These are phyloP conservation scores for Chara braunii DNA, from an alignment of 139 green algal genomes.

Conservation along the genomic window DNA sequence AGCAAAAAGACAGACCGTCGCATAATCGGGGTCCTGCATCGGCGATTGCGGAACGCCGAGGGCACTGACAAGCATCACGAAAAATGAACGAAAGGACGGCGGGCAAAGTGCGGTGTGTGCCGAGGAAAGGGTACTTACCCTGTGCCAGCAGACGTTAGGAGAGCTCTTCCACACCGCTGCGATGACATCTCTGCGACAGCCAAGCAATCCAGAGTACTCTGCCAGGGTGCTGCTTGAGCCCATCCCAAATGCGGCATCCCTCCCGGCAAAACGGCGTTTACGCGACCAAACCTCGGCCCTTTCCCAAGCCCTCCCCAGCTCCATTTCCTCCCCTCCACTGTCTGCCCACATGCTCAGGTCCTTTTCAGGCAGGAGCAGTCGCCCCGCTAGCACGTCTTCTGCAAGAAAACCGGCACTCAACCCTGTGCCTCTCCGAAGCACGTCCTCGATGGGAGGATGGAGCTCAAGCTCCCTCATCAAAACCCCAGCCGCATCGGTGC, in stretches of 20 bases:
- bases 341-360: too few relatives aligned
- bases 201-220: conserved; percentile 2
- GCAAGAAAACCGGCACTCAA: too few relatives aligned
- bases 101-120: too few relatives aligned
- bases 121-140: too few relatives aligned
- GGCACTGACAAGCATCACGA: too few relatives aligned
- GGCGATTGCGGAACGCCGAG: too few relatives aligned
- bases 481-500: conserved; percentile 25
- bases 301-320: not conserved
- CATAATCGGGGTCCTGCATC: too few relatives aligned
- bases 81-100: too few relatives aligned
- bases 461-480: conserved; percentile 35
- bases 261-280: conserved; percentile 21
- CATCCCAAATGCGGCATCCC: conserved; percentile 24
- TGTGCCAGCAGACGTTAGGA: conserved; percentile 19
- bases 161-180: conserved; percentile 1
- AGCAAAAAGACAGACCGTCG: too few relatives aligned
- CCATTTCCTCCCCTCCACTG: not conserved
- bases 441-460: conserved; percentile 3
- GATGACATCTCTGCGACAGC: conserved; percentile 19
- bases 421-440: too few relatives aligned
- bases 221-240: conserved; percentile 3
- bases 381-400: too few relatives aligned
- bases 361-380: too few relatives aligned
- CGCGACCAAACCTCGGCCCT: conserved; percentile 9